phyloP scores from a whole-genome alignment of 257 asterid genomes.

The Nicotiana knightiana region DNA sequence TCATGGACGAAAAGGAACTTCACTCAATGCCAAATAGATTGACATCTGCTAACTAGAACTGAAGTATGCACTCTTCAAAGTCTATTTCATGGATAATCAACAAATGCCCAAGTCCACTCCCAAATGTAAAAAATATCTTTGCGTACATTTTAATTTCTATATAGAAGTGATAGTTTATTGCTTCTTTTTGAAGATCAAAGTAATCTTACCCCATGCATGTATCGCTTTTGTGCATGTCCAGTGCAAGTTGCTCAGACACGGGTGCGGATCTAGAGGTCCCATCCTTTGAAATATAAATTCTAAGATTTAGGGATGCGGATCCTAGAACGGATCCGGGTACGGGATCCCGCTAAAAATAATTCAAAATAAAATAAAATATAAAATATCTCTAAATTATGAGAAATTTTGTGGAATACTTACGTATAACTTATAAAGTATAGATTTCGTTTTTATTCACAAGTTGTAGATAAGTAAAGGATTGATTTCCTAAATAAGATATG shows the following conservation, averaged over 20 bases:
- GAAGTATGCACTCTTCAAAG: background rate
- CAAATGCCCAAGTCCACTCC: background rate
- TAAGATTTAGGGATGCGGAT: no score
- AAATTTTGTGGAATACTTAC: no score
- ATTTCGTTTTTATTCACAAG: no score
- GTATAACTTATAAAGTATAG: no score
- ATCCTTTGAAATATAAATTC: no score
- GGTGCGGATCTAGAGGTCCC: no score
- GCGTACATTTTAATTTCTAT: background rate
- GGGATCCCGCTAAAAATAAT: no score
- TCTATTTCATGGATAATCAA: background rate
- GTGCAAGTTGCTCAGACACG: background rate
- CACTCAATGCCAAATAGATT: background rate
- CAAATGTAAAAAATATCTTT: background rate
- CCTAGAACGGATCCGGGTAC: no score
- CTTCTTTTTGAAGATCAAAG: background rate
- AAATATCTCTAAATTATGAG: no score
- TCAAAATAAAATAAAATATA: no score
- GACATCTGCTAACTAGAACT: background rate
- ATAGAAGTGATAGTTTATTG: background rate
- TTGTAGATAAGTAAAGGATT: no score
- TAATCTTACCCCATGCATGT: background rate
- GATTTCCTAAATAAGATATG: no score
- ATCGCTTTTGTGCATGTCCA: background rate
- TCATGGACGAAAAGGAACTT: background rate